phyloP scores from a whole-genome alignment of 257 asterid species.

The Scutellaria baicalensis region DNA sequence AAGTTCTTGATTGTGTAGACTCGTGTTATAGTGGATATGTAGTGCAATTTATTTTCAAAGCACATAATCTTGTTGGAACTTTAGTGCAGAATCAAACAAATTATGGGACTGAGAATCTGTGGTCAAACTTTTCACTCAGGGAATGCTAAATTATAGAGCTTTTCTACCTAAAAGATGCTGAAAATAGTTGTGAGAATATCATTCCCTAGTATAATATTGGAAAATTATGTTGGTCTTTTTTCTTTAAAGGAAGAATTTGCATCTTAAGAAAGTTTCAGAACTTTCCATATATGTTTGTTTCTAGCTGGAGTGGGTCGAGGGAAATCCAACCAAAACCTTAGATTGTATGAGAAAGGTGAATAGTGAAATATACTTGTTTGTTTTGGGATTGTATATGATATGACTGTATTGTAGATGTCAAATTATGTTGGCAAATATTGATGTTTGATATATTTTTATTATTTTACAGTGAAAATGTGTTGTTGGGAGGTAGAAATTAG shows the following conservation, averaged over 20 bases:
- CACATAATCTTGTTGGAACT: neutral
- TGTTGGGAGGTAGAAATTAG: too few species aligned
- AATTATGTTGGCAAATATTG: too few species aligned
- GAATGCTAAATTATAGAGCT: constrained; percentile 13
- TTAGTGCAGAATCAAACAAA: neutral
- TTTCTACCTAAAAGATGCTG: constrained; percentile 14
- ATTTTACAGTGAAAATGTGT: too few species aligned
- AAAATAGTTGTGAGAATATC: constrained; percentile 12
- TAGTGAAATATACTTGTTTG: too few species aligned
- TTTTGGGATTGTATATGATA: too few species aligned
- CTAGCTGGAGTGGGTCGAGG: constrained; percentile 2
- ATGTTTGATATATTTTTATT: too few species aligned
- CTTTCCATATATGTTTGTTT: neutral
- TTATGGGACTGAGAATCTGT: constrained; percentile 13
- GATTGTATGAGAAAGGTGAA: too few species aligned
- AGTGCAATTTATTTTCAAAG: neutral
- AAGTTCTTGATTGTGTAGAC: neutral
- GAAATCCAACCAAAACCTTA: too few species aligned
- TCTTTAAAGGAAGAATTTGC: constrained; percentile 9
- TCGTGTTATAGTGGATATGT: neutral
- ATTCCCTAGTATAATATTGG: constrained; percentile 11
- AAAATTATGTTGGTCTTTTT: neutral
- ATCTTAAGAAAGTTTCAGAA: constrained; percentile 10
- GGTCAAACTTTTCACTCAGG: constrained; percentile 10
- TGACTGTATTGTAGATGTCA: too few species aligned